Conservation (phyloP, 2,329 filamentous ascomycete species). For the Nemania diffusa region DNA sequence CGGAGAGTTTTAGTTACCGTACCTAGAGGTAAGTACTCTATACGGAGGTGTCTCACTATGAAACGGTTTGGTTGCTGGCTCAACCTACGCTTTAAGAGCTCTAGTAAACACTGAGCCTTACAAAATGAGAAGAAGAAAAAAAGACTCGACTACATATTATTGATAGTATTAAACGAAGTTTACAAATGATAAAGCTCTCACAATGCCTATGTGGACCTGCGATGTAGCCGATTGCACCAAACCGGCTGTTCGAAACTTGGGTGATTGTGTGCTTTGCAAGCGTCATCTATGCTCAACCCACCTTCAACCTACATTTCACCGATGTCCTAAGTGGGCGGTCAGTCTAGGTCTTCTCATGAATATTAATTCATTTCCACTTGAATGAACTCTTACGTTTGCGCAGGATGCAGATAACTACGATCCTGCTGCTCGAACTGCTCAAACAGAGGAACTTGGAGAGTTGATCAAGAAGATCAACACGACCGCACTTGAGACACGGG, state of each 20-base stretch:
- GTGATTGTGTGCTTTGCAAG: slow-evolving; percentile 2
- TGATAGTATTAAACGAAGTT: no score
- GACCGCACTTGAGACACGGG: slow-evolving; percentile 51
- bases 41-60: no score
- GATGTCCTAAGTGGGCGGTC: slow-evolving; percentile 53
- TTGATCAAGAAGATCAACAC: slow-evolving; percentile 52
- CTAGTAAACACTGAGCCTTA: no score
- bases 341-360: slow-evolving; percentile 34
- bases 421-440: slow-evolving; percentile 49
- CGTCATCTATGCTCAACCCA: slow-evolving; percentile 49
- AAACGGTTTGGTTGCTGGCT: no score
- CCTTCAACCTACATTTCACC: slow-evolving; percentile 48
- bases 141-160: no score
- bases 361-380: background rate
- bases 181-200: background rate
- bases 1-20: no score
- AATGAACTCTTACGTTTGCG: background rate
- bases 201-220: slow-evolving; percentile 8
- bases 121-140: no score
- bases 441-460: slow-evolving; percentile 49
- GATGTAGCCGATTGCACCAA: background rate
- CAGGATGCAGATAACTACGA: slow-evolving; percentile 53
- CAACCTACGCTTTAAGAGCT: no score
- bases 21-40: no score
- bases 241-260: background rate